Conservation (phyloP, 2,329 filamentous ascomycete species). For the Sordariomycetes sp. region DNA sequence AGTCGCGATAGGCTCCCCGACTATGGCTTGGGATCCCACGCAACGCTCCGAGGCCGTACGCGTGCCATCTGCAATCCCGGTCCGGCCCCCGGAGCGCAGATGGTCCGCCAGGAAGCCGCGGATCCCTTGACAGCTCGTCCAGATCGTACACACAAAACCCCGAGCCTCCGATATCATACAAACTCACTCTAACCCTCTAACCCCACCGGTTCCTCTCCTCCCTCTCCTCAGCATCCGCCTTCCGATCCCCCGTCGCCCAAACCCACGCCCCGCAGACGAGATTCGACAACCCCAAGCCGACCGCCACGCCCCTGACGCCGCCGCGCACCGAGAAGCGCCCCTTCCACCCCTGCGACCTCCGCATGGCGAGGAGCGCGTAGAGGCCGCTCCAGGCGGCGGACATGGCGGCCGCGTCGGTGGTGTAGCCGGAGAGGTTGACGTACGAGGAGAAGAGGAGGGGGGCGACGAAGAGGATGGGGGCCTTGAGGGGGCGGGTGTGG, state of each 20-base stretch:
- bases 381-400: slow-evolving; percentile 42
- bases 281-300: slow-evolving; percentile 35
- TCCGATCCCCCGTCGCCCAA: slow-evolving; percentile 36
- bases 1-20: too few relatives aligned
- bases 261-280: slow-evolving; percentile 34
- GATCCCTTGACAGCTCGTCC: not conserved
- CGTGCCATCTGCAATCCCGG: too few relatives aligned
- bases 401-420: slow-evolving; percentile 41
- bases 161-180: too few relatives aligned
- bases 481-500: slow-evolving; percentile 38
- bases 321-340: slow-evolving; percentile 33
- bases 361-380: slow-evolving; percentile 40
- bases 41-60: too few relatives aligned
- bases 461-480: slow-evolving; percentile 35
- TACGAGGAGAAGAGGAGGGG: slow-evolving; percentile 43
- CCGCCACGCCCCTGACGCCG: slow-evolving; percentile 32
- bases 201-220: slow-evolving; percentile 38
- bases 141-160: not conserved
- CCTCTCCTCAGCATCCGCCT: slow-evolving; percentile 33
- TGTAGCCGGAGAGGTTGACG: slow-evolving; percentile 45
- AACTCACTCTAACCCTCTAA: not conserved
- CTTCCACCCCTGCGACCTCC: slow-evolving; percentile 25
- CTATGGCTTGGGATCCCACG: too few relatives aligned
- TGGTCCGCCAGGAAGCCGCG: too few relatives aligned
- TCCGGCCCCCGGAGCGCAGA: too few relatives aligned